phyloP scores from a whole-genome alignment of 805 yeast species.

The Grigorovia humatica region DNA sequence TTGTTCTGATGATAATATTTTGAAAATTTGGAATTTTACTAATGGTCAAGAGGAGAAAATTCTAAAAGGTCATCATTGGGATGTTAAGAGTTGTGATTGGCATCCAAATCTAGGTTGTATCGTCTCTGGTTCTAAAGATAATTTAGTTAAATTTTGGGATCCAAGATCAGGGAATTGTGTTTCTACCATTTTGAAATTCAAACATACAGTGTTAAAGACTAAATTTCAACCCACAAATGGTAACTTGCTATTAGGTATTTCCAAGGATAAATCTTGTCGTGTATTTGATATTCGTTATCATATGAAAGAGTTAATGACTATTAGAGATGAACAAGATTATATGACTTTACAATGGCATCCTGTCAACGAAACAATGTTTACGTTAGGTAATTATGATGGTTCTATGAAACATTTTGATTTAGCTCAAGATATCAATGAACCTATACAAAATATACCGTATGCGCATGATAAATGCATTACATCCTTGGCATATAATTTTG shows the following conservation, averaged over 20 bases:
- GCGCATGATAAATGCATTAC: constrained; percentile 94
- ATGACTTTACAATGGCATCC: constrained; percentile 92
- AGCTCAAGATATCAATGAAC: constrained; percentile 30
- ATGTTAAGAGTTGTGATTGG: constrained; percentile 96
- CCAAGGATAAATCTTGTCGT: constrained; percentile 81
- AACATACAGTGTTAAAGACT: constrained; percentile 84
- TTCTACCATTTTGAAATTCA: constrained; percentile 79
- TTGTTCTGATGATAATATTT: constrained; percentile 81
- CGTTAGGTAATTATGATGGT: constrained; percentile 88
- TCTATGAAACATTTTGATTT: constrained; percentile 62
- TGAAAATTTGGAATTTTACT: constrained; percentile 92
- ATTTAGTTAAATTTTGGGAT: constrained; percentile 89
- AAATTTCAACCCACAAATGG: constrained; percentile 74
- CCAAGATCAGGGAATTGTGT: constrained; percentile 72
- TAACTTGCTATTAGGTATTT: constrained; percentile 71
- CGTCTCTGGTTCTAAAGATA: constrained; percentile 92
- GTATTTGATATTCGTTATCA: constrained; percentile 73
- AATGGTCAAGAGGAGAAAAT: constrained; percentile 74
- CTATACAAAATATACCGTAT: constrained; percentile 61
- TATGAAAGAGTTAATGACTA: constrained; percentile 64
- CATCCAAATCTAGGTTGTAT: constrained; percentile 80
- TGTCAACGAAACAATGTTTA: constrained; percentile 61
- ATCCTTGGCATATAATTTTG: constrained; percentile 83
- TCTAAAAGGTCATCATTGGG: constrained; percentile 95
- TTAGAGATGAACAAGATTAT: constrained; percentile 77